These are phyloP conservation scores for Afroboletus lepidellus DNA, from an alignment of 1,284 basidiomycete species.

Conservation along the genomic window DNA sequence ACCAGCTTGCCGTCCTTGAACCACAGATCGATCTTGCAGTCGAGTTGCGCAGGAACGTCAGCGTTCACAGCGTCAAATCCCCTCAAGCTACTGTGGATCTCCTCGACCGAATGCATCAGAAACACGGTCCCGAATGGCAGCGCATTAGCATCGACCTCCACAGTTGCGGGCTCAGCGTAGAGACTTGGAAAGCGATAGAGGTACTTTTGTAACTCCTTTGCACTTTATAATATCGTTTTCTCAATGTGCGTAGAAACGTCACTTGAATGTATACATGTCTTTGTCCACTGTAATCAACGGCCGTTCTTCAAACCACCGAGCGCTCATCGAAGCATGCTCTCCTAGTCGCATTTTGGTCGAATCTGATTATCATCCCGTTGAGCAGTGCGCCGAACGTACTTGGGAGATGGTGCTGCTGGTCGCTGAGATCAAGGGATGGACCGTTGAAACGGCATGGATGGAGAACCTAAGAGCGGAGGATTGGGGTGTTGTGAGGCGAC, in stretches of 20 bases:
- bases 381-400: conserved; percentile 52
- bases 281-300: conserved; percentile 76
- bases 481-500: conserved; percentile 62
- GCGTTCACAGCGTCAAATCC: conserved; percentile 77
- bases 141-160: conserved; percentile 73
- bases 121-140: conserved; percentile 52
- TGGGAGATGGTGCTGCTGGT: conserved; percentile 68
- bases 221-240: neutral
- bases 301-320: conserved; percentile 56
- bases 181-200: conserved; percentile 67
- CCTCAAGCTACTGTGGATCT: conserved; percentile 63
- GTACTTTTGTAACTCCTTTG: conserved; percentile 36
- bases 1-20: conserved; percentile 72
- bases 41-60: conserved; percentile 66
- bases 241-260: conserved; percentile 47
- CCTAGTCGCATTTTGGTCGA: conserved; percentile 70
- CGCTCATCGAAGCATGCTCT: conserved; percentile 58
- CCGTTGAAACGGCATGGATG: conserved; percentile 58
- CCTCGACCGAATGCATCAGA: conserved; percentile 50
- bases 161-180: conserved; percentile 71
- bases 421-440: conserved; percentile 66
- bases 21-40: conserved; percentile 77
- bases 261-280: conserved; percentile 74
- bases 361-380: conserved; percentile 68
- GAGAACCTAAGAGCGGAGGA: conserved; percentile 37